A percentile compares a stretch with the other conserved stretches of the same genome.
These are phyloP conservation scores for Artemisia argyi DNA, from an alignment of 129 eudicot genomes.

Conservation along the genomic window DNA sequence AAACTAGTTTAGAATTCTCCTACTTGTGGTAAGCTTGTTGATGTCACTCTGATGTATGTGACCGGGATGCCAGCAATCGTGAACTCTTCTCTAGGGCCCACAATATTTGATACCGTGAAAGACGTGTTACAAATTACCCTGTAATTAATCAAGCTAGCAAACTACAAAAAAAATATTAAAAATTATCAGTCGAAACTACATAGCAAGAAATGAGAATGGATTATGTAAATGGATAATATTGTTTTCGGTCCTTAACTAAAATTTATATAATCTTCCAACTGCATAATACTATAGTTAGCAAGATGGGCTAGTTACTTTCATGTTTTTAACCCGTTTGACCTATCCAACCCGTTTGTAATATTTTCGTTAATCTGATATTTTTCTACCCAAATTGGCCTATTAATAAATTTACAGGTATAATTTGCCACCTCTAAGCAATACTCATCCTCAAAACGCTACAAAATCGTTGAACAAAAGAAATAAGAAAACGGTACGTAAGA, in stretches of 20 bases:
- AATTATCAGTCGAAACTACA: neutral
- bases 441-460: neutral
- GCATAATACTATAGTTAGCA: no score
- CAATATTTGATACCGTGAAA: conserved; percentile 62
- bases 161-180: conserved; percentile 32
- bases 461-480: neutral
- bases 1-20: conserved; percentile 24
- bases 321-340: no score
- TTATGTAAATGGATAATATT: neutral
- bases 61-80: conserved; percentile 64
- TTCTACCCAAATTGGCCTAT: no score
- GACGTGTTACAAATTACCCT: conserved; percentile 62
- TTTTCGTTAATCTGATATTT: no score
- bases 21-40: conserved; percentile 59
- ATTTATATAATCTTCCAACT: no score
- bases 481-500: neutral
- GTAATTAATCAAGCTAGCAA: conserved; percentile 56
- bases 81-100: conserved; percentile 75
- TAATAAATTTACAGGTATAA: neutral
- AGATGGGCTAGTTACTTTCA: no score
- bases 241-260: no score
- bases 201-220: no score
- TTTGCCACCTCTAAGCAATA: neutral
- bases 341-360: neutral
- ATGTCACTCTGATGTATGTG: conserved; percentile 46